Conservation (phyloP, 495 filamentous ascomycete genomes). For the Penicillium goetzii region DNA sequence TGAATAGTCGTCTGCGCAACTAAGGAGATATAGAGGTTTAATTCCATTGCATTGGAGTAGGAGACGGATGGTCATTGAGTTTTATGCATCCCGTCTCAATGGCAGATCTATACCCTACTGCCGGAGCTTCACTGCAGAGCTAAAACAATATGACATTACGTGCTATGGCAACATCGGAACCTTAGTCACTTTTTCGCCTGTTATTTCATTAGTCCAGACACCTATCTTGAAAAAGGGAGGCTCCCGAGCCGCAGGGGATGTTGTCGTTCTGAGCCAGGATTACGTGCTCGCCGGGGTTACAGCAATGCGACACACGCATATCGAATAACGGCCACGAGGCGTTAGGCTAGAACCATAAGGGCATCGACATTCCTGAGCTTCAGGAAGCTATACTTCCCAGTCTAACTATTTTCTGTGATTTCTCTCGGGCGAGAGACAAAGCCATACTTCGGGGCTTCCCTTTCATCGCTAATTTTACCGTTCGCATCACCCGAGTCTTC, state of each 20-base stretch:
- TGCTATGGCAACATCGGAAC: slow-evolving; percentile 26
- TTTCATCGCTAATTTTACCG: neutral
- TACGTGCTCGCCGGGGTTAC: slow-evolving; percentile 46
- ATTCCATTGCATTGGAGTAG: neutral
- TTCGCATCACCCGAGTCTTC: neutral
- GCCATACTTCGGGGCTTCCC: neutral
- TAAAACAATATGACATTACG: slow-evolving; percentile 11
- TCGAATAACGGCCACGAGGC: neutral
- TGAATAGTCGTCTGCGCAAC: neutral
- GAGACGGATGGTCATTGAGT: neutral
- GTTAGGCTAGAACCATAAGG: neutral
- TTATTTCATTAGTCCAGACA: neutral
- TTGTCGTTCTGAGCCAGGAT: slow-evolving; percentile 35
- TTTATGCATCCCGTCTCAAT: slow-evolving; percentile 7
- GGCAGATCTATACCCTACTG: slow-evolving; percentile 11
- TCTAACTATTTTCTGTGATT: neutral
- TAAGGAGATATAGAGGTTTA: neutral
- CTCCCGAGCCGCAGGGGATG: slow-evolving; percentile 22
- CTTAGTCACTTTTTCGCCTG: neutral
- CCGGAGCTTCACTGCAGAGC: slow-evolving; percentile 8
- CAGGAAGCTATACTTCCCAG: neutral
- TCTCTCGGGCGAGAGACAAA: slow-evolving; percentile 6
- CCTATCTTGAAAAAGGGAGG: slow-evolving; percentile 1
- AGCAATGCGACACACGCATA: slow-evolving; percentile 8
- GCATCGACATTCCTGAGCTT: neutral